These are phyloP conservation scores for Suillus americanus DNA, from an alignment of 768 basidiomycete genomes.

Conservation along the genomic window DNA sequence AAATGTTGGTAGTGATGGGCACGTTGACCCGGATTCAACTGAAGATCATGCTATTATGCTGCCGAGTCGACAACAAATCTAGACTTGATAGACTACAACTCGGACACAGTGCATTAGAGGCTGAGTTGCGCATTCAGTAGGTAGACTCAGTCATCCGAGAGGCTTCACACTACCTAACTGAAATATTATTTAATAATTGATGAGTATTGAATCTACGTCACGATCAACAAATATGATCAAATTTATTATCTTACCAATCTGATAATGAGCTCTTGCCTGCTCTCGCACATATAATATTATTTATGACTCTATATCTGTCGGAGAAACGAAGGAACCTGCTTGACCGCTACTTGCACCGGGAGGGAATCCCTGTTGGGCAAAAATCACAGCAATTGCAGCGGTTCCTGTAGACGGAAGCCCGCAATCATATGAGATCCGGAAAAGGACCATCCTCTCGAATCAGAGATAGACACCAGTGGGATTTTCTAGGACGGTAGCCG, in stretches of 20 bases:
- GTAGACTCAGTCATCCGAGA: no score
- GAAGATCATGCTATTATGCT: neutral
- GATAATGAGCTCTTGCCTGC: no score
- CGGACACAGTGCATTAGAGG: neutral
- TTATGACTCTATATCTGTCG: neutral
- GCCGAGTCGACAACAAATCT: neutral
- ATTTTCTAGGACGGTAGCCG: neutral
- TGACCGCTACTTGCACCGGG: neutral
- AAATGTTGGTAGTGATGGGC: neutral
- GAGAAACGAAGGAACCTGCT: neutral
- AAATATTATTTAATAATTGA: neutral
- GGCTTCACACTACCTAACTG: no score
- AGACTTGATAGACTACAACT: neutral
- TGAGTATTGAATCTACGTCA: neutral
- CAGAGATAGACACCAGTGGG: neutral
- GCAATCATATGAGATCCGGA: conserved; percentile 1
- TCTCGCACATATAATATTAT: neutral
- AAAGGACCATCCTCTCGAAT: neutral
- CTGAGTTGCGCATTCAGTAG: neutral
- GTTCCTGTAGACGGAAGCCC: neutral
- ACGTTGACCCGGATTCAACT: neutral
- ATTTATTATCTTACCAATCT: neutral
- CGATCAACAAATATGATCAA: neutral
- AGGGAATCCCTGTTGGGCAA: neutral
- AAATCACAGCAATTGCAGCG: neutral